Percentiles rank a stretch among this genome's conserved stretches.
These are phyloP conservation scores for Xylariaceae sp. DNA, from an alignment of 2,329 filamentous ascomycete genomes.

Conservation along the genomic window DNA sequence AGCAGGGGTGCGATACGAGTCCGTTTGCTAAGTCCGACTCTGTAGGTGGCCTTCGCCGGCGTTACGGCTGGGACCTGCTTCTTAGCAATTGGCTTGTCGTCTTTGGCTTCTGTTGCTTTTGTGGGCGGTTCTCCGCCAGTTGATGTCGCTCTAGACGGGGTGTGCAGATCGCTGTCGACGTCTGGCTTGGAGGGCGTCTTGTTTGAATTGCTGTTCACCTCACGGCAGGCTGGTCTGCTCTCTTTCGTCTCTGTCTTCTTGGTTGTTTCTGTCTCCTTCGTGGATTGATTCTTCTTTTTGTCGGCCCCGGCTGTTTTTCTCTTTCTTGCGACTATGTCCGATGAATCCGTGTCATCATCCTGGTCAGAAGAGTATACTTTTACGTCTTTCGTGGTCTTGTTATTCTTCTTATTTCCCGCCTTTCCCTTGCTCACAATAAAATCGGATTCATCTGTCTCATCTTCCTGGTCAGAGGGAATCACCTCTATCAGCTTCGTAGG, in stretches of 20 bases:
- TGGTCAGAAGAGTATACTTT: neutral
- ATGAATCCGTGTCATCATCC: neutral
- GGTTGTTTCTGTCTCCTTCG: conserved; percentile 11
- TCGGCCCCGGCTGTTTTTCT: neutral
- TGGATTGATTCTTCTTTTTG: conserved; percentile 6
- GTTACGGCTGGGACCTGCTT: conserved; percentile 18
- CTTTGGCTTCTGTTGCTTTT: conserved; percentile 1
- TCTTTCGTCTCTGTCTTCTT: conserved; percentile 10
- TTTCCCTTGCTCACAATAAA: conserved; percentile 5
- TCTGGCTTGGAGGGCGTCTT: neutral
- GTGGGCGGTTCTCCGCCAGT: neutral
- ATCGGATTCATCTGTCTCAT: conserved; percentile 1
- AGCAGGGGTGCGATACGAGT: conserved; percentile 44
- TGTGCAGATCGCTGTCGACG: neutral
- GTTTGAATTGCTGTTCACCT: conserved; percentile 22
- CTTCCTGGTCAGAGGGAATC: conserved; percentile 3
- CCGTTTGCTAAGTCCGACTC: conserved; percentile 45
- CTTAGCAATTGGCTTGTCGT: conserved; percentile 12
- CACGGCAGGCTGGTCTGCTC: conserved; percentile 18
- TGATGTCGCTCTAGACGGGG: conserved; percentile 15
- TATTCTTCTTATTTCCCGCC: conserved; percentile 13
- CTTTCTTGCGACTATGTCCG: conserved; percentile 11
- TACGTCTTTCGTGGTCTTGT: conserved; percentile 6
- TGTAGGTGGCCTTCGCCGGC: conserved; percentile 38
- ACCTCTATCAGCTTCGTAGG: neutral